Evolutionary conservation across 129 eudicot genomes (phyloP).

Genomic region (Silybum marianum): DNA sequence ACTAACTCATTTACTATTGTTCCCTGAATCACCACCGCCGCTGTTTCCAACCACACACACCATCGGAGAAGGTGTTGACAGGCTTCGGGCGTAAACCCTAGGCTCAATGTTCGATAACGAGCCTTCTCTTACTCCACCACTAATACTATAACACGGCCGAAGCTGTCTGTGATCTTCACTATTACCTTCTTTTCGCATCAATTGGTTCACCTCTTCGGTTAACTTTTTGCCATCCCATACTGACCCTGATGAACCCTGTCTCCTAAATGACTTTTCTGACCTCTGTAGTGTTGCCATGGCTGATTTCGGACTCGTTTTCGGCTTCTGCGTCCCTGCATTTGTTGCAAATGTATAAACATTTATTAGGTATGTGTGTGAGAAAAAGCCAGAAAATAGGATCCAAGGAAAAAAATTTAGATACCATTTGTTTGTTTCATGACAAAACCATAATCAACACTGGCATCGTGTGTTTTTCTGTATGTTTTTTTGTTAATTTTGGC

Average conservation of each 20-base stretch:
- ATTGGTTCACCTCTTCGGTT: background rate
- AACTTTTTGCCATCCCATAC: background rate
- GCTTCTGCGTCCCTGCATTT: conserved; percentile 26
- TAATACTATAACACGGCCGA: conserved; percentile 5
- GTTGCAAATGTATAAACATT: background rate
- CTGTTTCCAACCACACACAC: background rate
- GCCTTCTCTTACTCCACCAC: conserved; percentile 3
- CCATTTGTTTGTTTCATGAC: conserved; percentile 11
- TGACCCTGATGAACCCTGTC: background rate
- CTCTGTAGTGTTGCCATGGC: conserved; percentile 16
- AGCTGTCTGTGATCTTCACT: conserved; percentile 7
- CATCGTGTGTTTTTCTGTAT: background rate
- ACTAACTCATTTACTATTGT: background rate
- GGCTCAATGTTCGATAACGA: background rate
- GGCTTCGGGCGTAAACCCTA: background rate
- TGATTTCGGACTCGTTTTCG: conserved; percentile 14
- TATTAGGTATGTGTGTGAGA: background rate
- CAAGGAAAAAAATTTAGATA: background rate
- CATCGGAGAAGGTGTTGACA: background rate
- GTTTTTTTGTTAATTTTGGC: background rate
- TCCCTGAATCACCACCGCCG: conserved; percentile 1
- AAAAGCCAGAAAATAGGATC: conserved; percentile 20
- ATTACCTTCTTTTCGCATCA: conserved; percentile 12
- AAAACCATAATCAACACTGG: conserved; percentile 4
- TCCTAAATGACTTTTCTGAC: conserved; percentile 21